phyloP scores from a whole-genome alignment of 2,329 filamentous ascomycete species.

The Penicillium rolfsii region DNA sequence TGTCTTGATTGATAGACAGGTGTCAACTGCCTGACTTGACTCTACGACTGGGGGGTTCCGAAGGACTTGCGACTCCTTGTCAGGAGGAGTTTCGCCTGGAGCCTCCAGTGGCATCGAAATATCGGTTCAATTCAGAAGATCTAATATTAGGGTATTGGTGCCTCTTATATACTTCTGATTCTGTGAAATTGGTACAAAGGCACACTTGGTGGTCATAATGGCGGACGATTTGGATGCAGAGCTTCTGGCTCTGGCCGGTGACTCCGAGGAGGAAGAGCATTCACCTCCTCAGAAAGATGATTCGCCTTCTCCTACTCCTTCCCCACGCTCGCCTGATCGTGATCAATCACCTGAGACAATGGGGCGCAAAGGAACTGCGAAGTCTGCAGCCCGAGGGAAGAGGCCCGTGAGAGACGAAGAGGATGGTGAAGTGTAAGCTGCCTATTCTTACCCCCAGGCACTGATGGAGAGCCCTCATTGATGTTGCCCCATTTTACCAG shows the following conservation, averaged over 20 bases:
- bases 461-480: slow-evolving; percentile 13
- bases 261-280: slow-evolving; percentile 58
- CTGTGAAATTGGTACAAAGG: neutral
- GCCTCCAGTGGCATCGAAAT: neutral
- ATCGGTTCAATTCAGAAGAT: neutral
- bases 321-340: slow-evolving; percentile 51
- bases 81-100: slow-evolving; percentile 17
- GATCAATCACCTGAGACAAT: slow-evolving; percentile 44
- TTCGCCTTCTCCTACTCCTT: slow-evolving; percentile 58
- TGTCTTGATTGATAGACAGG: slow-evolving; percentile 3
- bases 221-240: slow-evolving; percentile 85
- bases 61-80: slow-evolving; percentile 27
- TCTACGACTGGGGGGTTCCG: slow-evolving; percentile 15
- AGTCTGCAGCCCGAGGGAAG: slow-evolving; percentile 46
- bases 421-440: slow-evolving; percentile 79
- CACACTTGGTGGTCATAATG: slow-evolving; percentile 58
- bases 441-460: slow-evolving; percentile 3
- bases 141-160: neutral
- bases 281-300: slow-evolving; percentile 59
- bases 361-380: slow-evolving; percentile 52
- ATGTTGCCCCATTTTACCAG: slow-evolving; percentile 47
- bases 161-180: neutral
- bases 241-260: slow-evolving; percentile 86
- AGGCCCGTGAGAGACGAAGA: slow-evolving; percentile 67
- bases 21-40: slow-evolving; percentile 6